Evolutionary conservation across 495 filamentous ascomycete genomes (phyloP).

Genomic region (Penicillium diatomitis): DNA sequence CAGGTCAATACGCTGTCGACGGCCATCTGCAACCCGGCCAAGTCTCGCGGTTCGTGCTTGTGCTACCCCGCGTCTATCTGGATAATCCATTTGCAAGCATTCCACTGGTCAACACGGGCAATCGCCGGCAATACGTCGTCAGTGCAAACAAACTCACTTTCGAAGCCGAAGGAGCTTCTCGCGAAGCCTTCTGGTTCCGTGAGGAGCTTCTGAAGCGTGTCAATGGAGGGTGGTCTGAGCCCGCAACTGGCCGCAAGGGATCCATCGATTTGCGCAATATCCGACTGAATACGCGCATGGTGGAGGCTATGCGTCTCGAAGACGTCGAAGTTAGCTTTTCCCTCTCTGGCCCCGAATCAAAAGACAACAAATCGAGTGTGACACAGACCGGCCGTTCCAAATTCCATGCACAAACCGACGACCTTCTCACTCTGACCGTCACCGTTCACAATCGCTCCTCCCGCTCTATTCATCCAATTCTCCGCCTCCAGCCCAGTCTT

Average conservation of each 20-base stretch:
- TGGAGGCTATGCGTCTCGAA: conserved; percentile 73
- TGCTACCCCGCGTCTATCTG: conserved; percentile 67
- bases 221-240: conserved; percentile 61
- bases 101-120: conserved; percentile 62
- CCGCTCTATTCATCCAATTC: conserved; percentile 56
- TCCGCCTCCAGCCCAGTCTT: conserved; percentile 70
- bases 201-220: conserved; percentile 70
- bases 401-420: conserved; percentile 56
- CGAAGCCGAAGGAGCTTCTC: conserved; percentile 64
- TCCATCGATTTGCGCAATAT: conserved; percentile 66
- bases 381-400: conserved; percentile 36
- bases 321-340: conserved; percentile 65
- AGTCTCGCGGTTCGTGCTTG: conserved; percentile 64
- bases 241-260: conserved; percentile 49
- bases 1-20: conserved; percentile 35
- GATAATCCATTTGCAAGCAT: conserved; percentile 69
- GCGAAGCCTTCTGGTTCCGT: conserved; percentile 90
- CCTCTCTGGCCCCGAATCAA: conserved; percentile 23
- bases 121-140: conserved; percentile 81
- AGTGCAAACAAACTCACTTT: conserved; percentile 68
- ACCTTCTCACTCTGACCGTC: conserved; percentile 59
- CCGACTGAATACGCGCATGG: conserved; percentile 66
- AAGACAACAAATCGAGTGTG: conserved; percentile 14
- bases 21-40: conserved; percentile 70
- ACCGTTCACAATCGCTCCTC: conserved; percentile 63